Conservation (phyloP, 345 rosid species). For the Citrus unshiu region DNA sequence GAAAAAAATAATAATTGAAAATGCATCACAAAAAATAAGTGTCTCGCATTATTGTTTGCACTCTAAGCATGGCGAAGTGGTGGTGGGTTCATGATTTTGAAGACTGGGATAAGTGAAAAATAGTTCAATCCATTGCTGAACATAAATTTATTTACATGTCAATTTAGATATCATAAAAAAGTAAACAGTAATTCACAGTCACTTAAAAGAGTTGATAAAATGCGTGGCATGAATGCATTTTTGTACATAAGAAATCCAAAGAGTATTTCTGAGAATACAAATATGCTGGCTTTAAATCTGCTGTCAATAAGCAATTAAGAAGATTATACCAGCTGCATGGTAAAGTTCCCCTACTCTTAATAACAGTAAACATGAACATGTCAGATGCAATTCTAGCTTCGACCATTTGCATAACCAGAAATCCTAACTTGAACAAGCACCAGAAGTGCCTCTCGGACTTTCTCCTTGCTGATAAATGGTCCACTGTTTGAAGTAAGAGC, state of each 20-base stretch:
- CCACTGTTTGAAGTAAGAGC: constrained; percentile 37
- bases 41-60: no score
- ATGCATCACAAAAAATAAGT: background rate
- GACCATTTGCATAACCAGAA: constrained; percentile 3
- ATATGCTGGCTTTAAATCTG: background rate
- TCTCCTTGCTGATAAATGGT: constrained; percentile 57
- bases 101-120: no score
- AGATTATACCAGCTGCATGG: background rate
- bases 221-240: background rate
- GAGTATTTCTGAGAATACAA: background rate
- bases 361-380: background rate
- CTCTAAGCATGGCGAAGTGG: no score
- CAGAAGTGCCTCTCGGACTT: constrained; percentile 70
- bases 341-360: background rate
- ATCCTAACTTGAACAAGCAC: constrained; percentile 71
- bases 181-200: no score
- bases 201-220: no score
- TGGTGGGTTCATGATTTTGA: no score
- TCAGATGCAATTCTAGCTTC: background rate
- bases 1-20: background rate
- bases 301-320: background rate
- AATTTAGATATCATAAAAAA: no score
- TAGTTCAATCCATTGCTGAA: no score
- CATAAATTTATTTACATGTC: no score
- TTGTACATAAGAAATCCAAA: background rate